Evolutionary conservation across 2,329 filamentous ascomycete genomes (phyloP).

Genomic region (Exophiala spinifera): DNA sequence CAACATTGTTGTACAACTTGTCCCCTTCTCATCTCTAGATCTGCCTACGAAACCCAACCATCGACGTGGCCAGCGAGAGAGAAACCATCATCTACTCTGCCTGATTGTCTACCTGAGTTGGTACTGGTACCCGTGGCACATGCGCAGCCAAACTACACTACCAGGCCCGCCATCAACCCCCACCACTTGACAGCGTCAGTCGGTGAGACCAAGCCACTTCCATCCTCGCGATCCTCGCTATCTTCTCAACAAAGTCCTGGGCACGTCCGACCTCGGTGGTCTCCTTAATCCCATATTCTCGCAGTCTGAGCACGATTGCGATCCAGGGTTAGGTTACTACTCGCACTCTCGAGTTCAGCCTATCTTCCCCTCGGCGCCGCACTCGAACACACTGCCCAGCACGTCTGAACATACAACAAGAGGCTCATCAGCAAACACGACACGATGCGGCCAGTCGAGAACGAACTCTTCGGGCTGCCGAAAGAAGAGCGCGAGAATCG

Average conservation of each 20-base stretch:
- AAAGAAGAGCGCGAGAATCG: conserved; percentile 19
- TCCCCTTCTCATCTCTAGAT: no score
- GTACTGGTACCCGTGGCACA: no score
- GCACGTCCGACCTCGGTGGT: background rate
- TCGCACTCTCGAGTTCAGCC: no score
- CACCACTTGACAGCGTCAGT: background rate
- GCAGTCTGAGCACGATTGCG: background rate
- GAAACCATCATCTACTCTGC: no score
- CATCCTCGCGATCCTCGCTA: background rate
- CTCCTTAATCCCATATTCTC: background rate
- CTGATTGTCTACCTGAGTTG: no score
- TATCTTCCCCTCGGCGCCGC: no score
- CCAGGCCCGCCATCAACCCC: background rate
- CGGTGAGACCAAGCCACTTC: background rate
- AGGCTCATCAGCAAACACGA: background rate
- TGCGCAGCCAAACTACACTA: background rate
- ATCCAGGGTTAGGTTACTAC: no score
- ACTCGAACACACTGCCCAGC: background rate
- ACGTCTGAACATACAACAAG: background rate
- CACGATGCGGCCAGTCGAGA: conserved; percentile 24
- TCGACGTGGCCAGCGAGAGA: no score
- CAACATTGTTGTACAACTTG: no score
- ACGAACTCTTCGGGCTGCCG: conserved; percentile 20
- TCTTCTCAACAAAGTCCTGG: background rate
- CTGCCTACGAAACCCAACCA: no score